Percentiles rank a stretch among this genome's conserved stretches.
These are phyloP conservation scores for Lippia alba DNA, from an alignment of 305 asterid genomes.

Conservation along the genomic window DNA sequence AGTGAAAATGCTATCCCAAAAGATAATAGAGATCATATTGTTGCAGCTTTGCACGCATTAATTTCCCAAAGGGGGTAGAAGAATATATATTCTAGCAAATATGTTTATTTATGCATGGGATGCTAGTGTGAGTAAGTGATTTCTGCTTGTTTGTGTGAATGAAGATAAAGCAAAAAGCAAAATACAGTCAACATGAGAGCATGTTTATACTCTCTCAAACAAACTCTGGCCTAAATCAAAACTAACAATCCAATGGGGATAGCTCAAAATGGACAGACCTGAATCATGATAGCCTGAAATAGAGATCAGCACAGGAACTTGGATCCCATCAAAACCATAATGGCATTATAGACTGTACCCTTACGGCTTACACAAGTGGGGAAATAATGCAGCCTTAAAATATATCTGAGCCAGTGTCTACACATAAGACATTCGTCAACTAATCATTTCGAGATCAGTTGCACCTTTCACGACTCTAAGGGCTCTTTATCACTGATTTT, in stretches of 20 bases:
- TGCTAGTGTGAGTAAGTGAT: background rate
- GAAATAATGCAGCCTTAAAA: background rate
- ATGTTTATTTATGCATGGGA: background rate
- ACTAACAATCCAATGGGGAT: background rate
- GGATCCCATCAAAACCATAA: background rate
- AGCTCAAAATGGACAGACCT: background rate
- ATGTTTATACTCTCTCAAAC: background rate
- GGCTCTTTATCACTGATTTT: slow-evolving; percentile 45
- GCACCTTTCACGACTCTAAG: slow-evolving; percentile 35
- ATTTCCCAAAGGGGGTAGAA: background rate
- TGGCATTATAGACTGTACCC: background rate
- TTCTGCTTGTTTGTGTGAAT: background rate
- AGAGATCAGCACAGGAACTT: background rate
- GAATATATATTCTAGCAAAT: background rate
- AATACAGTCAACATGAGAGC: background rate
- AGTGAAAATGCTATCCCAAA: too few species aligned
- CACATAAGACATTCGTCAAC: slow-evolving; percentile 31
- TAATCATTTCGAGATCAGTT: slow-evolving; percentile 42
- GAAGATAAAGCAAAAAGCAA: slow-evolving; percentile 7
- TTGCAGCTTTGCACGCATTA: background rate
- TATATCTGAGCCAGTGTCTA: slow-evolving; percentile 30
- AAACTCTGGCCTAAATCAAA: background rate
- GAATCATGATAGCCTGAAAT: slow-evolving; percentile 12
- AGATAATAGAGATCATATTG: background rate
- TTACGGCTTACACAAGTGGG: background rate